Evolutionary conservation across 148 eudicot genomes (phyloP).

Genomic region (Selenicereus undatus): DNA sequence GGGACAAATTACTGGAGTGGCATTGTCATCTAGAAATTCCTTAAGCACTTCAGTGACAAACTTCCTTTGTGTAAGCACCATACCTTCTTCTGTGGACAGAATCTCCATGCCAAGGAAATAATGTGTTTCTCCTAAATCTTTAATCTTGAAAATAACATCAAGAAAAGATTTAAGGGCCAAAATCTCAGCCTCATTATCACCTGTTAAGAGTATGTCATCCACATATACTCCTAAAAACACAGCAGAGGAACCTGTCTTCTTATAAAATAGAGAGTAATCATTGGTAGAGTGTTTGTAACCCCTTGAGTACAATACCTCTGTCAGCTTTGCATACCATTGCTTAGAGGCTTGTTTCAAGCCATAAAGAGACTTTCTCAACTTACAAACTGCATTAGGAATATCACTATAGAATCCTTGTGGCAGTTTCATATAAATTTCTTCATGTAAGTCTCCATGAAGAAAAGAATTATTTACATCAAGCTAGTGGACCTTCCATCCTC

Average conservation of each 20-base stretch:
- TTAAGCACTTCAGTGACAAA: neutral
- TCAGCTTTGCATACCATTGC: slow-evolving; percentile 9
- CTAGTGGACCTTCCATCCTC: neutral
- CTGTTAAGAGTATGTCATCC: too few relatives aligned
- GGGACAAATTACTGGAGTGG: neutral
- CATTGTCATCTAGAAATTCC: neutral
- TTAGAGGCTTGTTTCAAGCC: neutral
- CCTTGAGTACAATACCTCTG: too few relatives aligned
- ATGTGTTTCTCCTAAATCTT: too few relatives aligned
- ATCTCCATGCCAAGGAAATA: slow-evolving; percentile 1
- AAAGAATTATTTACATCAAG: too few relatives aligned
- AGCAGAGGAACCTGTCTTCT: too few relatives aligned
- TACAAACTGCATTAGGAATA: neutral
- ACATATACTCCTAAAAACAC: too few relatives aligned
- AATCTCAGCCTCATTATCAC: too few relatives aligned
- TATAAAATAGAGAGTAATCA: too few relatives aligned
- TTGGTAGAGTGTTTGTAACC: too few relatives aligned
- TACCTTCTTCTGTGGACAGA: neutral
- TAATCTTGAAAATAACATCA: too few relatives aligned
- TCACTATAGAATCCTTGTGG: neutral
- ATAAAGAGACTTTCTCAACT: neutral
- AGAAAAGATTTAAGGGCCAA: too few relatives aligned
- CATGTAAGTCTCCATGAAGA: too few relatives aligned
- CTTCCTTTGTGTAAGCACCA: neutral
- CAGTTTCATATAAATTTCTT: neutral